A percentile compares a stretch with the other conserved stretches of the same genome.
phyloP scores from a whole-genome alignment of 1,284 basidiomycete species.

The Meripilus lineatus region DNA sequence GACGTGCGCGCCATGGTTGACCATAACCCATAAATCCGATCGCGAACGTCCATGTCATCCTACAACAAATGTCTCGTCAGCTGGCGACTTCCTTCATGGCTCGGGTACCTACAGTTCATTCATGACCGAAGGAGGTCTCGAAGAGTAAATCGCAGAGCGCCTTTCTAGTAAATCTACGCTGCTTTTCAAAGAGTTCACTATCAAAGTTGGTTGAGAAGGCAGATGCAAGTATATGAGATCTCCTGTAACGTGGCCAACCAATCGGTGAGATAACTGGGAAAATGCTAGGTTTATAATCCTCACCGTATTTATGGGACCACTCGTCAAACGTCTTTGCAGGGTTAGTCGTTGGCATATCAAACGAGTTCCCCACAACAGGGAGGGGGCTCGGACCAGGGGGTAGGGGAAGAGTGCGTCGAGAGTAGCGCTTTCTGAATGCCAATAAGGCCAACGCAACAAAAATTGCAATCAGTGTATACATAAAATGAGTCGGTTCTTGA shows the following conservation, averaged over 20 bases:
- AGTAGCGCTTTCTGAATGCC: no score
- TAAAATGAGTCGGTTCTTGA: no score
- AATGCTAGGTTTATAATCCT: neutral
- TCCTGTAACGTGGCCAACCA: neutral
- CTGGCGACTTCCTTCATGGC: neutral
- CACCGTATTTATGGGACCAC: constrained; percentile 8
- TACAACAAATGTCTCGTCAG: neutral
- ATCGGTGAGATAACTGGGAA: neutral
- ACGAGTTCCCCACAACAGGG: constrained; percentile 5
- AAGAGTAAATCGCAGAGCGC: constrained; percentile 9
- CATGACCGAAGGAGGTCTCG: constrained; percentile 2
- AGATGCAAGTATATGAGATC: constrained; percentile 6
- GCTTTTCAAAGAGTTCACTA: constrained; percentile 8
- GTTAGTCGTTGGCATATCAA: constrained; percentile 1
- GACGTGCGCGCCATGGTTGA: neutral
- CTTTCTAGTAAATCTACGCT: constrained; percentile 10
- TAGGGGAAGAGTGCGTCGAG: no score
- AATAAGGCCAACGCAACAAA: no score
- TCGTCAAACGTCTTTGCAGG: constrained; percentile 1
- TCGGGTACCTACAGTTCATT: constrained; percentile 4
- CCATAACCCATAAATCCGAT: constrained; percentile 5
- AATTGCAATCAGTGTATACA: no score
- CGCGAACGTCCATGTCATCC: constrained; percentile 6
- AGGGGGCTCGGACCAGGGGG: constrained; percentile 6
- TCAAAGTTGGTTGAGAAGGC: constrained; percentile 1